Conservation (phyloP, 83 land plant species). For the Isoetes engelmannii region DNA sequence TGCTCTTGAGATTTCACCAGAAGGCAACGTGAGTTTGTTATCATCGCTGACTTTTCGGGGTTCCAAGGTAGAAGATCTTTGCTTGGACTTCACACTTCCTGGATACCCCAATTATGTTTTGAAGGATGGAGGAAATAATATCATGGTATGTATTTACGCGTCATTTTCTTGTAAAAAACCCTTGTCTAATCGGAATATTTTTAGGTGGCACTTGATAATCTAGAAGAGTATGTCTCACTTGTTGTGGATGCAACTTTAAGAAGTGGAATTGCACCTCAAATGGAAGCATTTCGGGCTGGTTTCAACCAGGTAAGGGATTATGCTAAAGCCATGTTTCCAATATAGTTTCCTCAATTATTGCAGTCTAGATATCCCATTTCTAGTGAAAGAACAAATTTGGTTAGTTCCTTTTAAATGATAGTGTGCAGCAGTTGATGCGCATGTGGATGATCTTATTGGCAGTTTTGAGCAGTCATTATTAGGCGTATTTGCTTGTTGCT, state of each 20-base stretch:
- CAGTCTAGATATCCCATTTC: too few relatives aligned
- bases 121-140: constrained; percentile 54
- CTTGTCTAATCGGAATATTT: background rate
- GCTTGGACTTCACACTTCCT: constrained; percentile 88
- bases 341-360: background rate
- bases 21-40: constrained; percentile 29
- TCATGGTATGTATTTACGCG: constrained; percentile 38
- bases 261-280: constrained; percentile 67
- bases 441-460: too few relatives aligned
- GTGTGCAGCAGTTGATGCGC: too few relatives aligned
- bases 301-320: constrained; percentile 62
- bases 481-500: background rate
- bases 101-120: constrained; percentile 82
- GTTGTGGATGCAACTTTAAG: constrained; percentile 80
- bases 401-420: too few relatives aligned
- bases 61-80: constrained; percentile 70
- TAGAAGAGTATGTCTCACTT: constrained; percentile 73
- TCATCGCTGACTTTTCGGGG: constrained; percentile 60
- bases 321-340: background rate
- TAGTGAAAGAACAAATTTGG: too few relatives aligned
- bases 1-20: background rate
- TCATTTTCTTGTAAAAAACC: background rate
- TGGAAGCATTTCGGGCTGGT: constrained; percentile 80
- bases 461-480: too few relatives aligned
- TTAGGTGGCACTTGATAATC: constrained; percentile 61